Percentiles rank a stretch among this genome's conserved stretches.
phyloP scores from a whole-genome alignment of 2,329 filamentous ascomycete species.

The Fusarium veterinarium region DNA sequence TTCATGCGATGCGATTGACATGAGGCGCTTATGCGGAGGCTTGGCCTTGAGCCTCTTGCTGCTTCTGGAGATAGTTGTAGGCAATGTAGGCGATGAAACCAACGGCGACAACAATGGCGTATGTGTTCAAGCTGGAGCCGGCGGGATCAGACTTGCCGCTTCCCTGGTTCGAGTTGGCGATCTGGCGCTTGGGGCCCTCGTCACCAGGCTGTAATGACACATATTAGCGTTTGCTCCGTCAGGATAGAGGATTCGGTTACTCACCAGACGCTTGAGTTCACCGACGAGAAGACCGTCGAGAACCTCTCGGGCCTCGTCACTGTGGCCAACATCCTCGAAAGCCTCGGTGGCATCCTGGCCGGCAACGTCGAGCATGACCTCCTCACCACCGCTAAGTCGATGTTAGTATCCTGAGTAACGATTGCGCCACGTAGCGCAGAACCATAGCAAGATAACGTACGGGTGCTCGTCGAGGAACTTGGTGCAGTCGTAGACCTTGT shows the following conservation, averaged over 20 bases:
- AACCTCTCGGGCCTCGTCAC: slow-evolving; percentile 96
- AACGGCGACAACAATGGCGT: slow-evolving; percentile 82
- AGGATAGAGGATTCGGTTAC: slow-evolving; percentile 41
- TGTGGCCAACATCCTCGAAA: slow-evolving; percentile 99
- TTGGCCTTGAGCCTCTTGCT: slow-evolving; percentile 51
- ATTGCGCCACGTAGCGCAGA: neutral
- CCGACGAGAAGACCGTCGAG: slow-evolving; percentile 82
- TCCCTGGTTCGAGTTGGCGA: slow-evolving; percentile 62
- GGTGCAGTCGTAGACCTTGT: slow-evolving; percentile 92
- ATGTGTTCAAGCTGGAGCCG: slow-evolving; percentile 81
- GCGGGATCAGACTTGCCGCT: slow-evolving; percentile 59
- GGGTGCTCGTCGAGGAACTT: slow-evolving; percentile 98
- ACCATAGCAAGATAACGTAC: slow-evolving; percentile 59
- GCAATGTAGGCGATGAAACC: slow-evolving; percentile 81
- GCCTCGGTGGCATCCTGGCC: slow-evolving; percentile 97
- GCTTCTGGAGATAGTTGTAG: slow-evolving; percentile 84
- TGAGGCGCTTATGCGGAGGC: slow-evolving; percentile 44
- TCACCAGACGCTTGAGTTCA: slow-evolving; percentile 82
- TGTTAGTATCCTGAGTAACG: slow-evolving; percentile 29
- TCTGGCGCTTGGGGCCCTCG: slow-evolving; percentile 70
- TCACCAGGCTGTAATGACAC: slow-evolving; percentile 73
- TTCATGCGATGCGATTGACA: slow-evolving; percentile 24
- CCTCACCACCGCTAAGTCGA: slow-evolving; percentile 85
- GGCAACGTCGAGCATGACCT: slow-evolving; percentile 94
- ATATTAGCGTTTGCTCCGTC: slow-evolving; percentile 38